Evolutionary conservation across 163 green algal species (phyloP).

Genomic region (Scenedesmus sp.): DNA sequence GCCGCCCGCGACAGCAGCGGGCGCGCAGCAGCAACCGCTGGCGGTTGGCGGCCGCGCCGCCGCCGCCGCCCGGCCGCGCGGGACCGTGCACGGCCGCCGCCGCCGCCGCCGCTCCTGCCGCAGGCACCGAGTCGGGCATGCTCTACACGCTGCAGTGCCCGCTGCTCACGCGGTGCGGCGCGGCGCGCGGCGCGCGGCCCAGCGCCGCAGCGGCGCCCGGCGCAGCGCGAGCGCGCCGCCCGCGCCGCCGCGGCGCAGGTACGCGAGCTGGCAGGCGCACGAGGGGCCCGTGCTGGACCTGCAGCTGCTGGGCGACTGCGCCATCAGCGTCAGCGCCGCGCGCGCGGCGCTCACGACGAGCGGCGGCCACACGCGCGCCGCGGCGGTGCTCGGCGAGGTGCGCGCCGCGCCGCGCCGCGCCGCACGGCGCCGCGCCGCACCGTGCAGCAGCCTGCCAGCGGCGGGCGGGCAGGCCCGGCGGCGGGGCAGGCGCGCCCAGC

Average conservation of each 20-base stretch:
- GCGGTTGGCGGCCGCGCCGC: no score
- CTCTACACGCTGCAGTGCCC: conserved; percentile 58
- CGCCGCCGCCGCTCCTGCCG: background rate
- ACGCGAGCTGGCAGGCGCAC: conserved; percentile 34
- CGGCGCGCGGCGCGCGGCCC: background rate
- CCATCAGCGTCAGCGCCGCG: conserved; percentile 12
- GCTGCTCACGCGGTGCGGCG: conserved; percentile 38
- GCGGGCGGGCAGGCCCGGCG: background rate
- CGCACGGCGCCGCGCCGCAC: no score
- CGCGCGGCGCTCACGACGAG: conserved; percentile 3
- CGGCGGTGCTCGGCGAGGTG: no score
- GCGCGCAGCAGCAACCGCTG: no score
- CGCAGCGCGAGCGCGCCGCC: background rate
- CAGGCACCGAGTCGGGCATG: conserved; percentile 58
- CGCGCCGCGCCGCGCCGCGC: no score
- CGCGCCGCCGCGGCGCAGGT: background rate
- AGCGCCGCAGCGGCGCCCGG: background rate
- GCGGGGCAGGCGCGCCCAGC: background rate
- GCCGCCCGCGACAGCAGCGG: background rate
- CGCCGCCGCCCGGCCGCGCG: no score
- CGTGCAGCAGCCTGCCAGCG: no score
- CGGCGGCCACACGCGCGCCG: conserved; percentile 10
- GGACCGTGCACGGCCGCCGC: background rate
- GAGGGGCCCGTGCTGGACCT: conserved; percentile 47
- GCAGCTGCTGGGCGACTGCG: conserved; percentile 45